Conservation (phyloP, 2,329 filamentous ascomycete species). For the Talaromyces sp. region DNA sequence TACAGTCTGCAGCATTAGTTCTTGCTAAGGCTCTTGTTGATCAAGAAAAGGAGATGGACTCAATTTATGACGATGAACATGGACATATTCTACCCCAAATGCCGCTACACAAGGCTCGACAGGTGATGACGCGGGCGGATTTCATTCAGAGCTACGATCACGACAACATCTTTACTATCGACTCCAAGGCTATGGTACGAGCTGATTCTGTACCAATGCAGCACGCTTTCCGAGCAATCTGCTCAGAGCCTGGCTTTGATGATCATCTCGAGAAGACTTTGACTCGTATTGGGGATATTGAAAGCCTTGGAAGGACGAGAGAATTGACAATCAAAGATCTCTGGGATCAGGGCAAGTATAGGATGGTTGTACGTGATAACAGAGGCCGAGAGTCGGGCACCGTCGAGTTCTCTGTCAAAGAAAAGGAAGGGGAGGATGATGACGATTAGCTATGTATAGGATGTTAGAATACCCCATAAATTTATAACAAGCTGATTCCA, state of each 20-base stretch:
- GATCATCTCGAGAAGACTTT: constrained; percentile 76
- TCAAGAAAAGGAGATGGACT: constrained; percentile 59
- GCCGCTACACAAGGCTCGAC: constrained; percentile 73
- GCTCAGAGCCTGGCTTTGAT: constrained; percentile 68
- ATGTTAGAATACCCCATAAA: not conserved
- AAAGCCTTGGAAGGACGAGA: constrained; percentile 86
- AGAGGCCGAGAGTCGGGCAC: constrained; percentile 45
- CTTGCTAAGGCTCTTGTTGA: constrained; percentile 89
- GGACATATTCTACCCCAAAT: constrained; percentile 77
- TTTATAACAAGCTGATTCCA: not conserved
- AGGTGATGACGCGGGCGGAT: constrained; percentile 93
- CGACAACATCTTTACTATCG: constrained; percentile 92
- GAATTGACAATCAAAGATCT: constrained; percentile 95
- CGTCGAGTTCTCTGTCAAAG: constrained; percentile 44
- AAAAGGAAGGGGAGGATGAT: constrained; percentile 31
- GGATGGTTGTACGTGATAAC: constrained; percentile 50
- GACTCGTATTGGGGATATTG: constrained; percentile 83
- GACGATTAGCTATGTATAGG: constrained; percentile 19
- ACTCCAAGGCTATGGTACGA: constrained; percentile 76
- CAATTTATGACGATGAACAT: constrained; percentile 57
- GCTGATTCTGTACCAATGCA: constrained; percentile 97
- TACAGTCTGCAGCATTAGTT: constrained; percentile 77
- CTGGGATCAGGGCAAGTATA: constrained; percentile 76
- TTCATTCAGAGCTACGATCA: constrained; percentile 92
- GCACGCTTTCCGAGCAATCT: constrained; percentile 81